These are phyloP conservation scores for Halenospora varia DNA, from an alignment of 495 filamentous ascomycete genomes.

Conservation along the genomic window DNA sequence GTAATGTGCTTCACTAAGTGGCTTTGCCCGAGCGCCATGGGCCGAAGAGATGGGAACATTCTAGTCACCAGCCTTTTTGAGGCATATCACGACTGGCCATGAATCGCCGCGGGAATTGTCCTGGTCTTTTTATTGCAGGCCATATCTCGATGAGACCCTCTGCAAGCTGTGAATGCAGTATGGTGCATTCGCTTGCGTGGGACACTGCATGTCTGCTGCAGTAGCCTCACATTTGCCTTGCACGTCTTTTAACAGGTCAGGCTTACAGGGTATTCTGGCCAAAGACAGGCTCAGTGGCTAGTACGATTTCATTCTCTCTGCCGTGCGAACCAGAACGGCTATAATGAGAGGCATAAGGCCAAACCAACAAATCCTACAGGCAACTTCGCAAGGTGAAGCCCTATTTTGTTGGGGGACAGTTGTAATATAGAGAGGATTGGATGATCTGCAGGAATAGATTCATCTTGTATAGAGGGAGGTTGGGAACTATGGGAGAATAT, in stretches of 20 bases:
- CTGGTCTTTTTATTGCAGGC: not conserved
- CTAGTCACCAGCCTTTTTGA: not conserved
- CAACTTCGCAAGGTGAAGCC: not conserved
- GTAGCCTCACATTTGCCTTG: constrained; percentile 12
- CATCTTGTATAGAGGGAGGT: too few species aligned
- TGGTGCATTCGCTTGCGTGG: constrained; percentile 9
- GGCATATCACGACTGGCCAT: not conserved
- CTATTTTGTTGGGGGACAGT: not conserved
- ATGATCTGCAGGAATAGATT: too few species aligned
- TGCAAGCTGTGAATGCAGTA: not conserved
- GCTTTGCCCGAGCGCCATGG: not conserved
- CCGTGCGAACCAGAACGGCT: not conserved
- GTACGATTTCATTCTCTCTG: not conserved
- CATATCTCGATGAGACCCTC: not conserved
- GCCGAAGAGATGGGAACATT: not conserved
- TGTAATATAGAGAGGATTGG: not conserved
- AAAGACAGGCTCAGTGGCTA: not conserved
- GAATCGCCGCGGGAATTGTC: too few species aligned
- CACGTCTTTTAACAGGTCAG: not conserved
- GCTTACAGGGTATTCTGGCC: not conserved
- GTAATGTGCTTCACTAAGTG: not conserved
- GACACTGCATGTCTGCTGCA: constrained; percentile 15
- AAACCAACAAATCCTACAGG: not conserved
- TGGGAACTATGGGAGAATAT: not conserved
- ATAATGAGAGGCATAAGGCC: not conserved